Evolutionary conservation across 2,329 filamentous ascomycete genomes (phyloP).

Genomic region (Xylaria sp.): DNA sequence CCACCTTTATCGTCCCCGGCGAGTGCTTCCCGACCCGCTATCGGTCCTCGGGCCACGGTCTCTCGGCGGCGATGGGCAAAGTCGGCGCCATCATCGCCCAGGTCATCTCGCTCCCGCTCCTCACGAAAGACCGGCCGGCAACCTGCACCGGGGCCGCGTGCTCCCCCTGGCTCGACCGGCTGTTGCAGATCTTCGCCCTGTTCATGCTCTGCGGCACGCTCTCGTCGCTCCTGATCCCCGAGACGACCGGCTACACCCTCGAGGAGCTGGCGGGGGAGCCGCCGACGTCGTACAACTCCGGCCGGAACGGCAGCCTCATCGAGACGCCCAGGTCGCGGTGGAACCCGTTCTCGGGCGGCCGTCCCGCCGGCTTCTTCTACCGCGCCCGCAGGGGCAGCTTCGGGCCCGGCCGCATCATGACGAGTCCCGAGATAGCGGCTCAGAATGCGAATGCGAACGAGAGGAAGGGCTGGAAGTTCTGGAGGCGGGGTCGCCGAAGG

Average conservation of each 20-base stretch:
- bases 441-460: constrained; percentile 22
- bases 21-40: constrained; percentile 69
- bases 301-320: constrained; percentile 53
- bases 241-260: constrained; percentile 74
- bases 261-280: constrained; percentile 71
- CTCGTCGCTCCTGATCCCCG: constrained; percentile 72
- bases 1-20: constrained; percentile 66
- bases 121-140: constrained; percentile 57
- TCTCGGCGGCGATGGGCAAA: constrained; percentile 69
- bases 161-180: constrained; percentile 67
- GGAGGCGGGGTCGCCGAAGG: constrained; percentile 17
- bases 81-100: constrained; percentile 70
- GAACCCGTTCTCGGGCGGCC: constrained; percentile 54
- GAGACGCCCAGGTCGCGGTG: constrained; percentile 40
- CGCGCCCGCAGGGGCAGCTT: constrained; percentile 38
- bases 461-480: constrained; percentile 26
- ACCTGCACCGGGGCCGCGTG: constrained; percentile 53
- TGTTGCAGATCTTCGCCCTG: constrained; percentile 77
- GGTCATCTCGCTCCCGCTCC: constrained; percentile 64
- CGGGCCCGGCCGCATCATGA: constrained; percentile 46
- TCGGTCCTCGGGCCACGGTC: constrained; percentile 63
- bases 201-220: constrained; percentile 78
- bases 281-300: constrained; percentile 59
- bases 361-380: constrained; percentile 55
- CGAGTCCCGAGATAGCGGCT: constrained; percentile 43